Evolutionary conservation across 805 yeast genomes (phyloP).

Genomic region (Yarrowia sp.): DNA sequence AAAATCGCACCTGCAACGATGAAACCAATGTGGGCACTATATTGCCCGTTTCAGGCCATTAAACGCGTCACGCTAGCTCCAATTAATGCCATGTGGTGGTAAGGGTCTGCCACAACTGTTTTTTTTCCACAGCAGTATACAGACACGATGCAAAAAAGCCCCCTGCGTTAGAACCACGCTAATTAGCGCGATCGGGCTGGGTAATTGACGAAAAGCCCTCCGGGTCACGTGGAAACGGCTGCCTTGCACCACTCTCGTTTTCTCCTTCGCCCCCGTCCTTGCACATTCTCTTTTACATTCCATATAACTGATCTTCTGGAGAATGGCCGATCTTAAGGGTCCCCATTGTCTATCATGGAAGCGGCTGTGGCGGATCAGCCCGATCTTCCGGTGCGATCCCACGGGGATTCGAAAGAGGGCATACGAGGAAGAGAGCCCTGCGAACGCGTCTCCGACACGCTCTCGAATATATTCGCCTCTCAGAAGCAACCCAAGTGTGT

Average conservation of each 20-base stretch:
- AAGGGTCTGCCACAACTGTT: background rate
- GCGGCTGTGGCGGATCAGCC: slow-evolving; percentile 21
- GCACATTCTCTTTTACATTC: slow-evolving; percentile 29
- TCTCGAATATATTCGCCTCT: background rate
- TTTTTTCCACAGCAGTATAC: no score
- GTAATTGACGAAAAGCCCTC: background rate
- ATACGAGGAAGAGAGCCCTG: no score
- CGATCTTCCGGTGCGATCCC: slow-evolving; percentile 7
- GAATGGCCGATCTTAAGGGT: slow-evolving; percentile 8
- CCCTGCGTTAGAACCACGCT: slow-evolving; percentile 14
- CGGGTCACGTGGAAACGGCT: background rate
- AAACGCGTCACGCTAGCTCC: background rate
- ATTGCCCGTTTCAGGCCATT: no score
- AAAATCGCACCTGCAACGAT: no score
- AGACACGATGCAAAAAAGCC: background rate
- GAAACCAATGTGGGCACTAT: no score
- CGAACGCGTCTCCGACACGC: slow-evolving; percentile 1
- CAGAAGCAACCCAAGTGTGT: background rate
- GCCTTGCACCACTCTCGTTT: background rate
- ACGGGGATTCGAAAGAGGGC: background rate
- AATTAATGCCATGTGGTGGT: slow-evolving; percentile 22
- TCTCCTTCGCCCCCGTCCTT: background rate
- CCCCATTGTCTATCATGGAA: slow-evolving; percentile 10
- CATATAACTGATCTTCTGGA: background rate
- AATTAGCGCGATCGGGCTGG: slow-evolving; percentile 16